Evolutionary conservation across 2,329 filamentous ascomycete species (phyloP), one percentile per base, ranked within the genome.

Genomic region (Dactylellina drechsleri): DNA sequence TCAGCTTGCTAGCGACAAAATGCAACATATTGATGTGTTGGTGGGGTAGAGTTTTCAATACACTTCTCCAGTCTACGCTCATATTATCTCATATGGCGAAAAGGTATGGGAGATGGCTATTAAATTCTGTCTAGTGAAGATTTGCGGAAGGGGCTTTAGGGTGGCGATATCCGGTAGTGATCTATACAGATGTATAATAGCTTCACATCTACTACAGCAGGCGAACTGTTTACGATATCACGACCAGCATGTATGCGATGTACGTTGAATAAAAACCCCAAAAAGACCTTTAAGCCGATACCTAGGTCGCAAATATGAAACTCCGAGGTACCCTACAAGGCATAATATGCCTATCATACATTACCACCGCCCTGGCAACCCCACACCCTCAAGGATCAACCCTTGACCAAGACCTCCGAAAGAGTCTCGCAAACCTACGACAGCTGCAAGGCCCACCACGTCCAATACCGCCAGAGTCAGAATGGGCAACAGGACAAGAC

Each of bases 401-500:
- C 4, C 18, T 54, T 6, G 40, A 41, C 7, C 3, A 56, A 26
- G 49, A 18, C 6, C 10, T 54, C 12, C 31, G 45, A 60, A 7
- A 36, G n/a, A 49, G 57, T 15, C 57, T 47, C 4, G 18, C 28
- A 49, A 60, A 49, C 6, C 43, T 60, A 23, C 57, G 57, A 16
- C 12, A 10, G 12, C 57, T 49, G 2, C 57, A 60, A 49, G 23
- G 20, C 41, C 16, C 16, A 4, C 16, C 18, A 4, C 41, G 57
- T 4, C 16, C 43, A 2, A 18, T 8, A 31, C 57, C 57, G 4
- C 57, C 20, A 52, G 49, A 56, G 1, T 26, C 23, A 36, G 68
- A 66, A 54, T 73, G 68, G 68, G 61, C 54, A n/a, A 3, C 20
- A 2, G 36, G 20, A 20, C 26, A 26, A 15, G 53, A 73, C 10